Base-by-base conservation (phyloP, 2,329 filamentous ascomycete genomes). In the Neoascochyta sp. region DNA sequence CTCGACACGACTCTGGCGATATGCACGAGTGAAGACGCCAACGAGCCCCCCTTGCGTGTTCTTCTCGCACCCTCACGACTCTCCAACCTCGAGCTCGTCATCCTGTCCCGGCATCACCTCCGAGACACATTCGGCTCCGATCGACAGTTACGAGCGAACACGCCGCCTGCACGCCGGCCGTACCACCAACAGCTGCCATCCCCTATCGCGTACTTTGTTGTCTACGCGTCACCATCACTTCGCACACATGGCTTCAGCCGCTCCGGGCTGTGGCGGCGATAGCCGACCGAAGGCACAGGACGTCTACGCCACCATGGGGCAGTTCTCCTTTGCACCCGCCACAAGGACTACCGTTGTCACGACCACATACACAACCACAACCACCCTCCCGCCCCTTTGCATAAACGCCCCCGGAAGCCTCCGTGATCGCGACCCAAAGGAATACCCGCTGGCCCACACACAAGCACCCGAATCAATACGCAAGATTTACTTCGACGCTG, bases 361-460 rank as follows among this genome's bases (percentile, higher is more conserved):
- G 2, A 95, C 90, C 0, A 95, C 89, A 0, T 95, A 88, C 1
- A 94, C 87, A 1, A 93, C 89, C 2, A 87, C 81, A 62, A 73
- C 86, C 64, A 64, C 71, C 10, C 93, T 92, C 46, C 89, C 90
- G 25, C 87, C 87, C n/a, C 71, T 95, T 35, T 72, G 86, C 33
- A 78, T 95, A 46, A 80, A 79, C 44, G 77, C 85, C 36, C 83
- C 86, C 14, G 77, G 78, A 30, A 76, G 80, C 29, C 73, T 88
- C 18, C 70, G 76, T 36, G 75, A 81, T 31, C 77, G 95, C 35
- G 88, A 96, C 62, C 74, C 83, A 9, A 94, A 93, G 60, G 80
- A 92, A 50, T 98, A 94, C 60, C 92, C 92, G 21, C 71, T 98
- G 16, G 90, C 90, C 20, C 75, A 77, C 41, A 81, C 85, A 27